Evolutionary conservation across 495 filamentous ascomycete species (phyloP), one percentile per base, ranked within the genome.

Genomic region (Chaetomidium leptoderma): DNA sequence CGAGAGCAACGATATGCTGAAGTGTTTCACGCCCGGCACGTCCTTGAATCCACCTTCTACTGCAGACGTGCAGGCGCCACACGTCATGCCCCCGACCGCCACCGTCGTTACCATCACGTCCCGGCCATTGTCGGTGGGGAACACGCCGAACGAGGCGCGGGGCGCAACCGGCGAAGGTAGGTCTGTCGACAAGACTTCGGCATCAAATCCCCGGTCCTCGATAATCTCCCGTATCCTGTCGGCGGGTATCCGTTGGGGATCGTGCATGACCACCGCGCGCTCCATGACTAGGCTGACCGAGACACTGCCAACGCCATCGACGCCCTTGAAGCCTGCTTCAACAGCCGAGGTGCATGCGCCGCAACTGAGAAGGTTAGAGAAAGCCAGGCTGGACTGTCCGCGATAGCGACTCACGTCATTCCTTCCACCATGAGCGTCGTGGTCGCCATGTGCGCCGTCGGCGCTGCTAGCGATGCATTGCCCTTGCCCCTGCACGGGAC

Each of bases 161-260:
- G 67, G 70, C 66, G 52, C 53, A 44, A 72, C 62, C 23, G 78
- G 71, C 39, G 76, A 74, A 4, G 84, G 80, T 23, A 83, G 64
- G 65, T 96, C 90, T 3, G 95, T 91, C 3, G 88, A 85, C 10
- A 97, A 66, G n/a, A 99, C 81, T 58, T 89, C 81, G n/a, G 89
- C 91, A 65, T 93, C 95, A 74, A 99, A 99, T 2, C 93, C 93
- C 29, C 90, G 79, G 64, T 96, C 93, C 63, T 96, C 92, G 66
- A 99, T 93, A 26, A 89, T 87, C 54, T 95, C 89, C 58, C 81
- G 81, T 46, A 97, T 78, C 62, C 83, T 75, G 26, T 89, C 87
- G 32, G 90, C 81, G 6, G 89, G 73, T 36, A 97, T 75, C 55
- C 80, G 81, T 32, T 81, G 75, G 9, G 90, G 87, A 73, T 99